These are phyloP conservation scores for Alternaria consortialis DNA, from an alignment of 2,329 filamentous ascomycete species.

Conservation along the genomic window DNA sequence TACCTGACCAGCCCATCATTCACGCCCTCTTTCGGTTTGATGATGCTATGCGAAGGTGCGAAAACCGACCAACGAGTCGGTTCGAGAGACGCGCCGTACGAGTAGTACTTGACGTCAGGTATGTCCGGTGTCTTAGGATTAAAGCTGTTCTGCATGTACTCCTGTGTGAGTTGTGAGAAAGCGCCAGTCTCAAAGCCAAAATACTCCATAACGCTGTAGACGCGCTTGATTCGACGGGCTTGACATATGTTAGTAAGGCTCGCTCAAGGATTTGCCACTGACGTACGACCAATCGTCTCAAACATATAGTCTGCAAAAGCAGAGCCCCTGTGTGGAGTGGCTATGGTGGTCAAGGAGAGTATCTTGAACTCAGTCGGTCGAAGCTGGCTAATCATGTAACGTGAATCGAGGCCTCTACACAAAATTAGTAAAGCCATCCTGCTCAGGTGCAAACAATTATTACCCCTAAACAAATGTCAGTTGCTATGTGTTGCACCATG, in stretches of 20 bases:
- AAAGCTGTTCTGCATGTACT: constrained; percentile 67
- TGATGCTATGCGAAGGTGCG: constrained; percentile 63
- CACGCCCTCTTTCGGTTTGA: constrained; percentile 63
- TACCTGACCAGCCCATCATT: constrained; percentile 71
- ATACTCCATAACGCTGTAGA: constrained; percentile 65
- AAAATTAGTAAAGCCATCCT: constrained; percentile 24
- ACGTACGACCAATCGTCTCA: constrained; percentile 63
- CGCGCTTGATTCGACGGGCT: constrained; percentile 60
- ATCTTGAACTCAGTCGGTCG: constrained; percentile 75
- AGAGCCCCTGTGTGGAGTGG: constrained; percentile 68
- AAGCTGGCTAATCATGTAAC: constrained; percentile 70
- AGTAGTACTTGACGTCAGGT: constrained; percentile 66
- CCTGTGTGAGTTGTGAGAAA: constrained; percentile 67
- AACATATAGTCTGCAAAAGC: constrained; percentile 70
- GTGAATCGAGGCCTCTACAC: constrained; percentile 67
- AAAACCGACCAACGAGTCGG: constrained; percentile 67
- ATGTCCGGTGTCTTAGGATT: constrained; percentile 67
- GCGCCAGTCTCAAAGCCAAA: constrained; percentile 67
- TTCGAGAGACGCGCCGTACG: constrained; percentile 68
- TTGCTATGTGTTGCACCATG: not conserved
- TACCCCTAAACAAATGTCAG: constrained; percentile 51
- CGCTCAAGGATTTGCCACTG: constrained; percentile 28
- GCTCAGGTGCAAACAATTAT: constrained; percentile 8
- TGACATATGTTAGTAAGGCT: constrained; percentile 23
- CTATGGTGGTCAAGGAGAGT: constrained; percentile 71